These are phyloP conservation scores for Trypanosoma congolense DNA, from an alignment of 208 protist species.

Conservation along the genomic window DNA sequence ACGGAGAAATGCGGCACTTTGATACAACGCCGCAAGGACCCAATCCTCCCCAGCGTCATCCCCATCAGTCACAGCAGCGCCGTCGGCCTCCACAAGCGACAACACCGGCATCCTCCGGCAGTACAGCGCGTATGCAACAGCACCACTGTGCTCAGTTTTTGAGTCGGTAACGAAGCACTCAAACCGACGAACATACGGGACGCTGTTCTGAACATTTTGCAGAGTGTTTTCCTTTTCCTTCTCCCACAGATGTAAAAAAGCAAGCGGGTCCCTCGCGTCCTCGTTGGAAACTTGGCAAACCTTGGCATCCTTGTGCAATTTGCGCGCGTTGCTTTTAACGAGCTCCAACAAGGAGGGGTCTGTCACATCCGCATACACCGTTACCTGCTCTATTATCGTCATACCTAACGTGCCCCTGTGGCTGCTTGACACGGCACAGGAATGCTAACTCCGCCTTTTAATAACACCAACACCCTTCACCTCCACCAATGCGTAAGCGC, in stretches of 20 bases:
- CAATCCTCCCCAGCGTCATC: slow-evolving; percentile 9
- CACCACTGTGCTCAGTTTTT: slow-evolving; percentile 22
- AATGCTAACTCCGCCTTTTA: no score
- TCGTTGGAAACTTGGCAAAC: not conserved
- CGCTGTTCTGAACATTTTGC: slow-evolving; percentile 28
- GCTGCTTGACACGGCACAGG: no score
- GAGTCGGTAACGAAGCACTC: slow-evolving; percentile 52
- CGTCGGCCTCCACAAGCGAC: slow-evolving; percentile 17
- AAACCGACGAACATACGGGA: slow-evolving; percentile 34
- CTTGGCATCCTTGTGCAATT: slow-evolving; percentile 6
- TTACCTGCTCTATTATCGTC: no score
- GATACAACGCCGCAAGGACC: slow-evolving; percentile 17
- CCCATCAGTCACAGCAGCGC: not conserved
- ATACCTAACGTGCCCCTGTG: no score
- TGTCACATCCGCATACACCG: no score
- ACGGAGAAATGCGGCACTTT: not conserved
- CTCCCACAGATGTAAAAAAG: slow-evolving; percentile 44
- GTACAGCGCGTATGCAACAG: slow-evolving; percentile 62
- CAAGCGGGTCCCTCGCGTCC: slow-evolving; percentile 10
- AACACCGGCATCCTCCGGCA: slow-evolving; percentile 62
- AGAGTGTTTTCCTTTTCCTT: slow-evolving; percentile 39
- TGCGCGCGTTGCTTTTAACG: no score
- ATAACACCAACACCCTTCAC: no score
- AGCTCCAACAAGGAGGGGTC: no score
- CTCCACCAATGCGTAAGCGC: no score